Conservation (phyloP, 2,329 filamentous ascomycete species). For the Phyllosticta citribraziliensis region DNA sequence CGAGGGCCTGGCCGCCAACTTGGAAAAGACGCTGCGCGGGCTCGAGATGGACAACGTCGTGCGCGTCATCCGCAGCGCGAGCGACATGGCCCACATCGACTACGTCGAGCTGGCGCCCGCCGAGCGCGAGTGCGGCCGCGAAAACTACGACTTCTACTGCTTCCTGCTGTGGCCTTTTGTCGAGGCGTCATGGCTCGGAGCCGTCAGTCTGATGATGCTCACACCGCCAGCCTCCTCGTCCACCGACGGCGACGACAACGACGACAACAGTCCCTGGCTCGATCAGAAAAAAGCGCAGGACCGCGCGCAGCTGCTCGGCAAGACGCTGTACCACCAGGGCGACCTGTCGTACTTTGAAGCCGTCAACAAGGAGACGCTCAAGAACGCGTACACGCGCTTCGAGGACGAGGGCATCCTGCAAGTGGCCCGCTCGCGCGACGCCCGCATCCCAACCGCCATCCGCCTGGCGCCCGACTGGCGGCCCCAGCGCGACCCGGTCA, state of each 20-base stretch:
- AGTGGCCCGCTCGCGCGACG: slow-evolving; percentile 54
- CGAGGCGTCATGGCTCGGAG: slow-evolving; percentile 85
- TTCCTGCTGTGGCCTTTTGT: slow-evolving; percentile 99
- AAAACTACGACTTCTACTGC: slow-evolving; percentile 98
- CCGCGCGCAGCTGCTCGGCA: slow-evolving; percentile 76
- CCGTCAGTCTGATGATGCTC: slow-evolving; percentile 77
- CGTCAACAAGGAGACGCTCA: slow-evolving; percentile 95
- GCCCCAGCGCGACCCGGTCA: slow-evolving; percentile 53
- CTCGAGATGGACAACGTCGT: slow-evolving; percentile 75
- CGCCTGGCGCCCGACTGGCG: slow-evolving; percentile 67
- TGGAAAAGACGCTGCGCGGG: slow-evolving; percentile 67
- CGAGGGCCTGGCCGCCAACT: slow-evolving; percentile 69
- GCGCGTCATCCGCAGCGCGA: slow-evolving; percentile 39
- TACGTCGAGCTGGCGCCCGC: slow-evolving; percentile 64
- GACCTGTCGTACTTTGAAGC: slow-evolving; percentile 96
- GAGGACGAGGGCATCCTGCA: slow-evolving; percentile 84
- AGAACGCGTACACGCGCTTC: slow-evolving; percentile 82
- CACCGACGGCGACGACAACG: slow-evolving; percentile 41
- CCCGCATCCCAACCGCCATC: slow-evolving; percentile 52
- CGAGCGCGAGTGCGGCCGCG: slow-evolving; percentile 69
- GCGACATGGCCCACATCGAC: slow-evolving; percentile 41
- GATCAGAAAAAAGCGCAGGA: slow-evolving; percentile 69
- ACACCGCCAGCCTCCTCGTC: slow-evolving; percentile 50
- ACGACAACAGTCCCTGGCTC: slow-evolving; percentile 51
- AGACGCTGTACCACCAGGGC: slow-evolving; percentile 94